phyloP scores from a whole-genome alignment of 2,329 filamentous ascomycete species.

The Aspergillus fumigatiaffinis region DNA sequence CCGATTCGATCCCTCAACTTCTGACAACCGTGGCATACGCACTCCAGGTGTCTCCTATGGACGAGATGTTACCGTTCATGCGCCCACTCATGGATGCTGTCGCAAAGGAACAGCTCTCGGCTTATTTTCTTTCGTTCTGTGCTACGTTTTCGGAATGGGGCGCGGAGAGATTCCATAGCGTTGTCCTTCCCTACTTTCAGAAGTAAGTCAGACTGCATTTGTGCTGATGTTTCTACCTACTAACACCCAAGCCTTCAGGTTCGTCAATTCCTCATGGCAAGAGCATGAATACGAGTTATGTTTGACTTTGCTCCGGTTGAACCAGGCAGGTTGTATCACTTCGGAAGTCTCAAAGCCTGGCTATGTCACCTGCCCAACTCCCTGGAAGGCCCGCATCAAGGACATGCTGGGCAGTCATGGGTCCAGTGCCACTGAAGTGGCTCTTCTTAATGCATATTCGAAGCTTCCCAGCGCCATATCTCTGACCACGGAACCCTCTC shows the following conservation, averaged over 20 bases:
- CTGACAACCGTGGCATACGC: conserved; percentile 57
- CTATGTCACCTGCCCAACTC: conserved; percentile 37
- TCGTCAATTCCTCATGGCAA: conserved; percentile 69
- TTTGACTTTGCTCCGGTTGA: conserved; percentile 62
- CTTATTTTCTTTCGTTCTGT: conserved; percentile 81
- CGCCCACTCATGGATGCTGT: conserved; percentile 62
- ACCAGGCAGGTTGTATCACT: conserved; percentile 48
- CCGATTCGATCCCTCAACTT: conserved; percentile 30
- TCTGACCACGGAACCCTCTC: conserved; percentile 58
- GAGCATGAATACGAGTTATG: conserved; percentile 66
- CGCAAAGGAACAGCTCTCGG: conserved; percentile 61
- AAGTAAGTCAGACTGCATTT: conserved; percentile 48
- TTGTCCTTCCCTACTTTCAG: conserved; percentile 79
- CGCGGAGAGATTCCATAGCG: conserved; percentile 66
- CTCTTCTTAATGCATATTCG: conserved; percentile 65
- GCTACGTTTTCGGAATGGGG: conserved; percentile 74
- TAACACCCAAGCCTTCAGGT: conserved; percentile 47
- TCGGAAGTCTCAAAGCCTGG: conserved; percentile 39
- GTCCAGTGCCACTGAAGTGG: conserved; percentile 54
- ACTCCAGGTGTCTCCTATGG: conserved; percentile 73
- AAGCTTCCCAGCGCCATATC: conserved; percentile 59
- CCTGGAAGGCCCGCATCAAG: conserved; percentile 69
- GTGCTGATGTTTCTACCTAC: conserved; percentile 5
- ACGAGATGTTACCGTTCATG: conserved; percentile 69
- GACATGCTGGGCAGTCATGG: conserved; percentile 57